phyloP scores from a whole-genome alignment of 352 stramenopile genomes.

The Phytophthora europaea region DNA sequence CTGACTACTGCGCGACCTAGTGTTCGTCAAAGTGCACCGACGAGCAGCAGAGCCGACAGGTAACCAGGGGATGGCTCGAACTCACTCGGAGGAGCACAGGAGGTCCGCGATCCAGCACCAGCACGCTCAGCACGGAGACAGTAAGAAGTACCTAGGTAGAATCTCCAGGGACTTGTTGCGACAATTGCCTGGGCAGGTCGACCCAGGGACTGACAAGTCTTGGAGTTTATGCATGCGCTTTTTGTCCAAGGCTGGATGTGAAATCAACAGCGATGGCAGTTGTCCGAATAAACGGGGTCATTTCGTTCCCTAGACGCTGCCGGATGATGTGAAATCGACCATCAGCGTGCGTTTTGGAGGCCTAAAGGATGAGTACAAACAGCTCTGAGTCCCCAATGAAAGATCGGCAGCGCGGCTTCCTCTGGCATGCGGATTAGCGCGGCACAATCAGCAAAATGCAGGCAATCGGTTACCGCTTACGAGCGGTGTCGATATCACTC shows the following conservation, averaged over 20 bases:
- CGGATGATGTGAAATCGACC: background rate
- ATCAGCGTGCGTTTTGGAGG: background rate
- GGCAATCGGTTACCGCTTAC: too few relatives aligned
- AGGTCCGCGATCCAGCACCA: too few relatives aligned
- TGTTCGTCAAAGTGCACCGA: constrained; percentile 12
- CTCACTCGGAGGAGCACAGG: too few relatives aligned
- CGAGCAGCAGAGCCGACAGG: background rate
- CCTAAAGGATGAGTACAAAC: background rate
- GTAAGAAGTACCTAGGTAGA: background rate
- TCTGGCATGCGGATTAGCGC: background rate
- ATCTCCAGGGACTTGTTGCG: background rate
- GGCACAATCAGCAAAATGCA: too few relatives aligned
- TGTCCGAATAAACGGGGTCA: background rate
- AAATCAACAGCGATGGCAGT: background rate
- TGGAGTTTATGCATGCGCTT: background rate
- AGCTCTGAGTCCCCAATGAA: background rate
- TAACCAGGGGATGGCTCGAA: too few relatives aligned
- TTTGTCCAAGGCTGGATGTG: background rate
- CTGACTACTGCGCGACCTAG: background rate
- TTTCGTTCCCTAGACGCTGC: background rate
- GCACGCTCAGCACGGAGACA: background rate
- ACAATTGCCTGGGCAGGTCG: background rate
- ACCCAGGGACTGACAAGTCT: background rate
- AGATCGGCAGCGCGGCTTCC: background rate
- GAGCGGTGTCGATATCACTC: too few relatives aligned